phyloP scores from a whole-genome alignment of 371 early-diverging fungal species.

The Nematocida sp. region DNA sequence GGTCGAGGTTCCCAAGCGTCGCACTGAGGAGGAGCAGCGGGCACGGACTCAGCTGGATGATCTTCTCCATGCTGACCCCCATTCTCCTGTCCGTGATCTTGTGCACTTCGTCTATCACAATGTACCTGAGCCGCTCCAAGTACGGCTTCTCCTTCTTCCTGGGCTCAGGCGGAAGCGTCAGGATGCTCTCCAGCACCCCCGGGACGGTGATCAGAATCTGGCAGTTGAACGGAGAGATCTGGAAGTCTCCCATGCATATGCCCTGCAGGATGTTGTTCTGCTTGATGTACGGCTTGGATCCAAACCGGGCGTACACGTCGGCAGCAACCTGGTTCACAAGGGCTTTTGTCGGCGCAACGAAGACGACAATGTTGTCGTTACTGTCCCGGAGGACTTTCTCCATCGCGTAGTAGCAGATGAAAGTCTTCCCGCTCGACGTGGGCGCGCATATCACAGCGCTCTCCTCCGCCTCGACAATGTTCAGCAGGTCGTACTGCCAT shows the following conservation, averaged over 20 bases:
- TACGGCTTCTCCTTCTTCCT: constrained; percentile 19
- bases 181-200: constrained; percentile 60
- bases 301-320: constrained; percentile 68
- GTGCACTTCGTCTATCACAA: constrained; percentile 69
- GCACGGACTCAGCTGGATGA: constrained; percentile 65
- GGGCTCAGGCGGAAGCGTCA: constrained; percentile 48
- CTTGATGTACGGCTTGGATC: constrained; percentile 59
- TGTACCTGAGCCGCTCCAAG: constrained; percentile 63
- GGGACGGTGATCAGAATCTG: constrained; percentile 68
- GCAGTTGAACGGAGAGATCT: constrained; percentile 60
- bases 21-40: constrained; percentile 67
- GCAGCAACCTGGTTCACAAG: constrained; percentile 68
- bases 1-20: constrained; percentile 67
- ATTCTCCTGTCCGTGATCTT: constrained; percentile 64
- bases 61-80: constrained; percentile 66
- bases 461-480: constrained; percentile 65
- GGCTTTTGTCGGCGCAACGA: constrained; percentile 69
- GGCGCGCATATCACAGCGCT: constrained; percentile 67
- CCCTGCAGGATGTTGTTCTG: constrained; percentile 62
- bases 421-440: constrained; percentile 68
- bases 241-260: constrained; percentile 60
- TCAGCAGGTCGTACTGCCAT: constrained; percentile 67
- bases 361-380: constrained; percentile 65
- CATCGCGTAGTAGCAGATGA: constrained; percentile 68
- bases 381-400: constrained; percentile 66